These are phyloP conservation scores for Nigrospora sphaerica DNA, from an alignment of 2,329 filamentous ascomycete genomes.

Conservation along the genomic window DNA sequence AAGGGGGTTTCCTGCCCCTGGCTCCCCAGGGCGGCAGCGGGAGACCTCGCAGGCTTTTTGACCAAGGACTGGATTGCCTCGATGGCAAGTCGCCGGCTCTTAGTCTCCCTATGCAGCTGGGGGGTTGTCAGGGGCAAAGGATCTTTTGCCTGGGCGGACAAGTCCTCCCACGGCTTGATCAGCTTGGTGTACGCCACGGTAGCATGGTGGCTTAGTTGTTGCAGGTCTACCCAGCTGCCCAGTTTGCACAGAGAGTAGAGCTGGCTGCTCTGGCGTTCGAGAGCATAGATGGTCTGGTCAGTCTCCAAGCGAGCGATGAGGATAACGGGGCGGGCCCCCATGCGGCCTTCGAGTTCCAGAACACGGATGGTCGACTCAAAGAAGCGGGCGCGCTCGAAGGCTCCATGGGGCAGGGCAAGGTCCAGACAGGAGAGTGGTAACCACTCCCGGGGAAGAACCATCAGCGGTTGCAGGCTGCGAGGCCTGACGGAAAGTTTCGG, in stretches of 20 bases:
- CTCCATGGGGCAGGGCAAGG: constrained; percentile 40
- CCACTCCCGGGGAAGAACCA: constrained; percentile 54
- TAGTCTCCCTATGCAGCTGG: constrained; percentile 39
- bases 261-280: constrained; percentile 57
- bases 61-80: constrained; percentile 57
- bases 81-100: constrained; percentile 52
- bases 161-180: constrained; percentile 21
- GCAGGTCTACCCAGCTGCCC: constrained; percentile 57
- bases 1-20: too few species aligned
- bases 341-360: constrained; percentile 55
- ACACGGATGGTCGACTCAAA: constrained; percentile 58
- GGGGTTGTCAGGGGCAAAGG: constrained; percentile 30
- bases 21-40: constrained; percentile 27
- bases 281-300: constrained; percentile 46
- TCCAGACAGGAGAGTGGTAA: constrained; percentile 58
- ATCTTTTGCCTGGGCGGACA: constrained; percentile 10
- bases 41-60: constrained; percentile 40
- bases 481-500: constrained; percentile 44
- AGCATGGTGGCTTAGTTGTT: constrained; percentile 42
- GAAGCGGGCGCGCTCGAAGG: constrained; percentile 44
- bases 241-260: constrained; percentile 65
- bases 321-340: constrained; percentile 45
- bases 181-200: constrained; percentile 34
- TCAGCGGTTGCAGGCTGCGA: constrained; percentile 49
- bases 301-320: constrained; percentile 55